Evolutionary conservation across 345 rosid species (phyloP), one percentile per base, ranked within the genome.

Genomic region (Eucalyptus sideroxylon): DNA sequence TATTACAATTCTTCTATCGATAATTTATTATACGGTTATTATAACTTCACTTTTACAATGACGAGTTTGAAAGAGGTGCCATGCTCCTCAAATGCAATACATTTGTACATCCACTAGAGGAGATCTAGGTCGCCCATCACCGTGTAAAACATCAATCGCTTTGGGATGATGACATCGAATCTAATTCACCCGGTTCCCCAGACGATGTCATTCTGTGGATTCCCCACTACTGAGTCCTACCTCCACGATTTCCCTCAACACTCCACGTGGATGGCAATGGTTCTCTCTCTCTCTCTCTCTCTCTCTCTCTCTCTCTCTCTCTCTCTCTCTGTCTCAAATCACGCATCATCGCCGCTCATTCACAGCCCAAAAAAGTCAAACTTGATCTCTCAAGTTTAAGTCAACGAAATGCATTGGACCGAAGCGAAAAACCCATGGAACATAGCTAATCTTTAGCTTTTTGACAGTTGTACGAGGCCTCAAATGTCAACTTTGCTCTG

Each of bases 1-100:
- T 56, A 5, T 0, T 56, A 24, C 0, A 0, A 56, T 9, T 0
- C 0, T 0, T 56, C 12, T 21, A 21, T 23, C 0, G 8, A 9
- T 24, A 56, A 56, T 56, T 56, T 56, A 56, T 24, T 5, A 56
- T 26, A 0, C 16, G 4, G 6, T 60, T 27, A 11, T 60, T 60
- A 27, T 60, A 12, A 60, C 7, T 12, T 60, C 7, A 60, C 59
- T 53, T 53, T 53, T 53, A 53, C 56, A 51, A 17, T 0, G 24
- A 60, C 0, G 6, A 3, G 67, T 6, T 8, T 60, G n/a, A 60
- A 24, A 24, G 62, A 56, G 30, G 62, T 4, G 62, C 0, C 0
- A 56, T 60, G 15, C n/a, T 27, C 16, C 67, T 12, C 16, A 27
- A 15, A 65, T n/a, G 37, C 11, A n/a, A n/a, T 7, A 30, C 77